Evolutionary conservation across 176 grass and related monocot genomes (phyloP).

Genomic region (Musa schizocarpa): DNA sequence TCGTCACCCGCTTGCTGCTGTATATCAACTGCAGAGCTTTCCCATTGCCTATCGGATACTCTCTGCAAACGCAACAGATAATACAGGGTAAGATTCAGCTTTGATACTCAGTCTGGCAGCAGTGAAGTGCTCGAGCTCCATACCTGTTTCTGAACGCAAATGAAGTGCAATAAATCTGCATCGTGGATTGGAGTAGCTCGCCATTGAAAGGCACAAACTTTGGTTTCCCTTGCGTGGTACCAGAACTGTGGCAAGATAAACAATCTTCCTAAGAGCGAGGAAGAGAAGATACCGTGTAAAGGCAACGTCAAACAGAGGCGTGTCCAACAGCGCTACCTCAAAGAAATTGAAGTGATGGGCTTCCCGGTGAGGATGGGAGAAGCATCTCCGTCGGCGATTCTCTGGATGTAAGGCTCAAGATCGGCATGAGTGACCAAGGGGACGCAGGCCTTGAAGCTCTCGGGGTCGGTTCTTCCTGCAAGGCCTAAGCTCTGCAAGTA

Average conservation of each 20-base stretch:
- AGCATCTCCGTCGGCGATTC: constrained; percentile 65
- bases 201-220: constrained; percentile 80
- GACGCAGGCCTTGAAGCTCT: constrained; percentile 48
- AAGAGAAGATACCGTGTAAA: background rate
- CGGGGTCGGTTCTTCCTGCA: constrained; percentile 46
- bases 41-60: constrained; percentile 57
- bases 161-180: constrained; percentile 72
- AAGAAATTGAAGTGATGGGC: constrained; percentile 64
- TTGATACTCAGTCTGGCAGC: too few species aligned
- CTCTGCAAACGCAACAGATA: constrained; percentile 30
- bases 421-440: constrained; percentile 53
- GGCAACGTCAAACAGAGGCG: background rate
- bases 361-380: constrained; percentile 49
- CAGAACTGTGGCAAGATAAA: constrained; percentile 37
- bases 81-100: background rate
- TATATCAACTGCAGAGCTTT: constrained; percentile 94
- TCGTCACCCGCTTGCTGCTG: constrained; percentile 59
- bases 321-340: constrained; percentile 34
- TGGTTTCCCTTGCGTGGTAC: constrained; percentile 83
- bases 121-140: background rate
- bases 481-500: constrained; percentile 54
- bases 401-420: constrained; percentile 70
- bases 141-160: constrained; percentile 81
- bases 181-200: constrained; percentile 63
- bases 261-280: background rate